Evolutionary conservation across 2,329 filamentous ascomycete genomes (phyloP), one percentile per base, ranked within the genome.

Genomic region (Phaeosphaeriaceae sp.): DNA sequence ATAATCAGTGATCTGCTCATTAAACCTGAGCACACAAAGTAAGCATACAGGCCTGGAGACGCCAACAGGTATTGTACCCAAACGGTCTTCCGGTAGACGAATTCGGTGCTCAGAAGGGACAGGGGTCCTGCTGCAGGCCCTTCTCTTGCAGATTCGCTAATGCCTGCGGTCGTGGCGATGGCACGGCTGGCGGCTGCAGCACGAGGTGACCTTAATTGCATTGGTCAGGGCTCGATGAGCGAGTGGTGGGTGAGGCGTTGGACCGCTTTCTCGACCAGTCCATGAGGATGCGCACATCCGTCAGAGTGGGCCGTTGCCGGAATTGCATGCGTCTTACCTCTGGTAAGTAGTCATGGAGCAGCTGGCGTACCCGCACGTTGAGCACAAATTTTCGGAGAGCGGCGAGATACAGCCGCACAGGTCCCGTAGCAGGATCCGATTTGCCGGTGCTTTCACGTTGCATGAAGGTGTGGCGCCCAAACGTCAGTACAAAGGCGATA

Each of bases 341-440:
- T 53, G 15, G 49, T 25, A 42, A 61, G 51, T 41, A 48, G 63
- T 53, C 56, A 42, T 60, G 62, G 50, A 53, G 60, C 48, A 53
- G 25, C 45, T 40, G 24, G 46, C 53, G 45, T 48, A 48, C 25
- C 47, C 53, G 60, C 55, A 52, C 46, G 54, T 61, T 58, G 60
- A 65, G 58, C 53, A 57, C 62, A 62, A 58, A 61, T 53, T 55
- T 54, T 61, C 62, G 60, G 62, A 56, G 63, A 53, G 60, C 62
- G 61, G 60, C 57, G 60, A 61, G 53, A 51, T 58, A 61, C 60
- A 60, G 57, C 59, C 59, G 56, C 46, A 33, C 46, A 60, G 60
- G 51, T 62, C 63, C 68, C 63, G 63, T 56, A 22, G 42, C 24
- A 22, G 25, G 46, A 58, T 65, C 67, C 65, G 68, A 71, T 67